Percentiles rank a stretch among this genome's conserved stretches.
phyloP scores from a whole-genome alignment of 75 land plant genomes.

The Azolla pinnata region DNA sequence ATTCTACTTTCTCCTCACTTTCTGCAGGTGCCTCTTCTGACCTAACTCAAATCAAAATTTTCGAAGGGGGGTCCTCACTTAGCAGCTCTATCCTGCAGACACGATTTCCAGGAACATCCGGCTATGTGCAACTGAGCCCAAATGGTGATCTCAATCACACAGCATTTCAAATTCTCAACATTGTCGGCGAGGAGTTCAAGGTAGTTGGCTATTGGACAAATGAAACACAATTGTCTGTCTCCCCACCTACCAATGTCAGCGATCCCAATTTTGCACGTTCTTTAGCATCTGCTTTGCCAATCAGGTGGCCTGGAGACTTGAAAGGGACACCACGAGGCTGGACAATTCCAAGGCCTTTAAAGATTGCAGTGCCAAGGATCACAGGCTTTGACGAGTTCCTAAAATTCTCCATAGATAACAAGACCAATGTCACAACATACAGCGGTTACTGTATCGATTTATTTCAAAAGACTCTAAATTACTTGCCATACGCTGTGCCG shows the following conservation, averaged over 20 bases:
- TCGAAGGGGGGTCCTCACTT: constrained; percentile 35
- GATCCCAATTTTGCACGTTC: too few relatives aligned
- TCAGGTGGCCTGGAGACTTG: constrained; percentile 70
- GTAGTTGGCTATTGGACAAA: constrained; percentile 64
- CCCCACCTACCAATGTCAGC: constrained; percentile 31
- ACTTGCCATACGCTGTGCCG: constrained; percentile 53
- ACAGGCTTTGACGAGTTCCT: constrained; percentile 48
- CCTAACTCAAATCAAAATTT: constrained; percentile 43
- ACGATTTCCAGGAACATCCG: constrained; percentile 40
- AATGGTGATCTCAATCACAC: constrained; percentile 31
- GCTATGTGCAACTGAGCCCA: constrained; percentile 32
- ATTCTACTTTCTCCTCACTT: constrained; percentile 22
- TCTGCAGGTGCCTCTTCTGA: constrained; percentile 24
- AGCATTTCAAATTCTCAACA: constrained; percentile 55
- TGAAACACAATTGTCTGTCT: constrained; percentile 38
- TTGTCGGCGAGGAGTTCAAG: constrained; percentile 37
- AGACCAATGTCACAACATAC: constrained; percentile 17
- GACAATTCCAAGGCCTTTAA: constrained; percentile 48
- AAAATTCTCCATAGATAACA: constrained; percentile 4
- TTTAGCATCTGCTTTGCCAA: constrained; percentile 12
- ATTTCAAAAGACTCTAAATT: constrained; percentile 44
- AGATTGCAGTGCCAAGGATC: constrained; percentile 53
- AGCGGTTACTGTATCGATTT: constrained; percentile 68
- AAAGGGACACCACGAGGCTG: constrained; percentile 56
- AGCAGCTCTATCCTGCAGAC: constrained; percentile 24